Conservation (phyloP, 495 filamentous ascomycete genomes). For the Apodospora peruviana region DNA sequence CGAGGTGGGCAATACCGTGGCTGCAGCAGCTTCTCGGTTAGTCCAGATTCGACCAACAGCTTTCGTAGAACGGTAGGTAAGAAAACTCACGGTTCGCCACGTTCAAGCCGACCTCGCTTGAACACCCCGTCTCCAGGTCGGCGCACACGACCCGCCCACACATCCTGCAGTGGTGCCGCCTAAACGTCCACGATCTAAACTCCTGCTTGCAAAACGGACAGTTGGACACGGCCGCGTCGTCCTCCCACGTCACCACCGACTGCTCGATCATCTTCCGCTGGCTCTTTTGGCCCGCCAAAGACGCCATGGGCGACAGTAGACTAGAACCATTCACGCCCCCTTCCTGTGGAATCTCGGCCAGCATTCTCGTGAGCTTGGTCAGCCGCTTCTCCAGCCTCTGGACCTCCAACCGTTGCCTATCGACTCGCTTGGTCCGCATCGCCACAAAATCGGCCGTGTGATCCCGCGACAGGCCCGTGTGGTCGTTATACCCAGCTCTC, state of each 20-base stretch:
- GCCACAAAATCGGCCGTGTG: conserved; percentile 63
- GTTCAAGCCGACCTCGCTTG: conserved; percentile 72
- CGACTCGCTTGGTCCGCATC: conserved; percentile 69
- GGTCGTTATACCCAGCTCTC: conserved; percentile 90
- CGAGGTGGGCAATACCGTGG: conserved; percentile 35
- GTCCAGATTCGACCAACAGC: too few species aligned
- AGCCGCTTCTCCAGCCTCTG: conserved; percentile 85
- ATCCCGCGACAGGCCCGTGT: conserved; percentile 62
- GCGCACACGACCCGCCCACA: conserved; percentile 91
- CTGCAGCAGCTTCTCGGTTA: too few species aligned
- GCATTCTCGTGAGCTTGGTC: conserved; percentile 80
- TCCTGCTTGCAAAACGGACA: conserved; percentile 96
- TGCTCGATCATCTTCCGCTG: conserved; percentile 81
- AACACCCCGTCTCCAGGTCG: conserved; percentile 77
- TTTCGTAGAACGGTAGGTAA: background rate
- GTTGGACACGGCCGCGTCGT: conserved; percentile 70
- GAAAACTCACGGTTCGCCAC: conserved; percentile 57
- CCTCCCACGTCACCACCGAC: conserved; percentile 89
- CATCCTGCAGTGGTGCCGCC: conserved; percentile 89
- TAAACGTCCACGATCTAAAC: conserved; percentile 81
- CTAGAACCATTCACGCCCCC: conserved; percentile 24
- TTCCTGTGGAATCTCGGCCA: conserved; percentile 65
- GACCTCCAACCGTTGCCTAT: conserved; percentile 77
- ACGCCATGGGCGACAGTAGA: conserved; percentile 25
- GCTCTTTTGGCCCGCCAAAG: conserved; percentile 43